Percentiles rank a stretch among this genome's conserved stretches.
These are phyloP conservation scores for Hypoxylon fragiforme DNA, from an alignment of 495 filamentous ascomycete species.

Conservation along the genomic window DNA sequence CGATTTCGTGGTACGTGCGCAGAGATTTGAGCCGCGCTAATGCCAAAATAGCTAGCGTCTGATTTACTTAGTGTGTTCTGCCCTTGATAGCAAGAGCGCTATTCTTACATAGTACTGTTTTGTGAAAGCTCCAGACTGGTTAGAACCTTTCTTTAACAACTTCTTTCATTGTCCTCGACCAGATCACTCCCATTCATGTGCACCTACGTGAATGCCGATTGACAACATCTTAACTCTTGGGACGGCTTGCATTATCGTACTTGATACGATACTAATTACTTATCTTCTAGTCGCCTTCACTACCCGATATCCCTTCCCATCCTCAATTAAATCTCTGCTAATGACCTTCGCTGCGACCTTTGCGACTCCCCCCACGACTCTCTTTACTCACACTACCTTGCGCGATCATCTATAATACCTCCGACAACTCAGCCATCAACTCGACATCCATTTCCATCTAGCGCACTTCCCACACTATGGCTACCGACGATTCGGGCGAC, in stretches of 20 bases:
- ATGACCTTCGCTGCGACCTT: not conserved
- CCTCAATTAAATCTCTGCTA: not conserved
- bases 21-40: conserved; percentile 30
- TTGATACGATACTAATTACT: not conserved
- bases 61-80: conserved; percentile 7
- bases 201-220: conserved; percentile 2
- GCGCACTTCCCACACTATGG: conserved; percentile 34
- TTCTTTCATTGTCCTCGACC: conserved; percentile 13
- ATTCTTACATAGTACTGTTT: conserved; percentile 16
- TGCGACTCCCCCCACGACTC: not conserved
- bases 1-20: conserved; percentile 8
- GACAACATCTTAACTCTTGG: not conserved
- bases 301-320: not conserved
- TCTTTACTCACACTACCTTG: not conserved
- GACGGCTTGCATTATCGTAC: not conserved
- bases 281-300: not conserved
- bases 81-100: conserved; percentile 13
- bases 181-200: conserved; percentile 1
- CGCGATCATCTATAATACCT: not conserved
- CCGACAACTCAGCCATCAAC: not conserved
- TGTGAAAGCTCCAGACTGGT: conserved; percentile 21
- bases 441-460: not conserved
- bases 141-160: conserved; percentile 19
- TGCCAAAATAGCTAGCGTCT: not conserved
- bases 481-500: conserved; percentile 38